Conservation (phyloP, 345 rosid genomes). For the Citrus mangshanensis region DNA sequence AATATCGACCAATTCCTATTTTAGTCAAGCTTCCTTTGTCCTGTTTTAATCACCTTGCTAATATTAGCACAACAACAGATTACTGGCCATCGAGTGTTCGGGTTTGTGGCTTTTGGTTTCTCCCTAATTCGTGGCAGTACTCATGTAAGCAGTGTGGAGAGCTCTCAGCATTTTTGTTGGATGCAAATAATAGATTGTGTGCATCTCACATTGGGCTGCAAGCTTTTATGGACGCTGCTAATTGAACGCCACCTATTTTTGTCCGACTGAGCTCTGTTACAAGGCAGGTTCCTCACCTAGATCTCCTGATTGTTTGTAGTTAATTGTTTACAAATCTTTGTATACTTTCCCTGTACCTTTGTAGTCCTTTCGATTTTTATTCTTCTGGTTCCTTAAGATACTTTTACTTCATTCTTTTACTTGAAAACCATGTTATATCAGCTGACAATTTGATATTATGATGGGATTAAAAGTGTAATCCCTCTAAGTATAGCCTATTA, state of each 20-base stretch:
- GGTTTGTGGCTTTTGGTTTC: no score
- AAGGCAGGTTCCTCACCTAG: constrained; percentile 46
- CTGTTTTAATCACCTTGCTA: constrained; percentile 14
- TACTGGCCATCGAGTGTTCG: no score
- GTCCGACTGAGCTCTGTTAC: constrained; percentile 77
- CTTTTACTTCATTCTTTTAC: not conserved
- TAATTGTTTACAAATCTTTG: not conserved
- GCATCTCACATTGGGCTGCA: constrained; percentile 54
- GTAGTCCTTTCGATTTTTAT: not conserved
- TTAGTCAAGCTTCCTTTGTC: no score
- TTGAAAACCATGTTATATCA: not conserved
- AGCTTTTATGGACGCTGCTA: constrained; percentile 39
- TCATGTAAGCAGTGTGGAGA: no score
- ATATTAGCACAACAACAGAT: no score
- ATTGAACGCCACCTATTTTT: constrained; percentile 52
- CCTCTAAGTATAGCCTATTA: not conserved
- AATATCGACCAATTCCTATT: not conserved
- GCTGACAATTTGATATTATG: not conserved
- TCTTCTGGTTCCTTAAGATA: not conserved
- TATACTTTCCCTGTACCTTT: not conserved
- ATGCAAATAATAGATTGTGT: constrained; percentile 30
- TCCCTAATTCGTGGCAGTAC: no score
- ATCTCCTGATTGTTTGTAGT: not conserved
- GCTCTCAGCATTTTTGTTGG: no score
- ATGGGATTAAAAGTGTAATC: not conserved